Evolutionary conservation across 345 rosid species (phyloP).

Genomic region (Populus pruinosa): DNA sequence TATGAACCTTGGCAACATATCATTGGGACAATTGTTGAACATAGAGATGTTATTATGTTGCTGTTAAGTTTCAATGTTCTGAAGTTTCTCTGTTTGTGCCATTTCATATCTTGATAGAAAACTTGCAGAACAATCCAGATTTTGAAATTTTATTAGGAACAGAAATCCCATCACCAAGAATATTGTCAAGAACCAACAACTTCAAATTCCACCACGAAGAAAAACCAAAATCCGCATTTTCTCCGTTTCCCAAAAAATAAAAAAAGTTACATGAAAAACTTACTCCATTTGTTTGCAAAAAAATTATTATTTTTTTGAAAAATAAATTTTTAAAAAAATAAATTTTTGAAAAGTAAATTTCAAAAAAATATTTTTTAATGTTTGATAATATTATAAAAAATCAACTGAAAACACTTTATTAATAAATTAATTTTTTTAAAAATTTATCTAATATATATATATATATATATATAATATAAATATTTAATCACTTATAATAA

Average conservation of each 20-base stretch:
- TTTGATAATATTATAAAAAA: too few species aligned
- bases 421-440: too few species aligned
- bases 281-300: too few species aligned
- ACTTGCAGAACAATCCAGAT: slow-evolving; percentile 7
- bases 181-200: slow-evolving; percentile 3
- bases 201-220: slow-evolving; percentile 1
- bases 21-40: slow-evolving; percentile 23
- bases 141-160: slow-evolving; percentile 9
- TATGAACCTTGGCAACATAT: slow-evolving; percentile 44
- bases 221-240: slow-evolving; percentile 16
- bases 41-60: background rate
- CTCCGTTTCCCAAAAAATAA: background rate
- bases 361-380: too few species aligned
- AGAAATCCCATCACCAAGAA: slow-evolving; percentile 1
- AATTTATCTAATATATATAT: too few species aligned
- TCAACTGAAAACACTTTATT: too few species aligned
- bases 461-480: too few species aligned
- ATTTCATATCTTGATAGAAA: slow-evolving; percentile 12
- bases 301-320: too few species aligned
- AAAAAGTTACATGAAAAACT: background rate
- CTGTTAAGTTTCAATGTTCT: slow-evolving; percentile 25
- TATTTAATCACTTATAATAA: too few species aligned
- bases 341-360: too few species aligned
- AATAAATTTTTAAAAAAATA: too few species aligned
- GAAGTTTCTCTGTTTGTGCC: slow-evolving; percentile 34